phyloP scores from a whole-genome alignment of 331 rosid genomes.

The Spiraea crenata region DNA sequence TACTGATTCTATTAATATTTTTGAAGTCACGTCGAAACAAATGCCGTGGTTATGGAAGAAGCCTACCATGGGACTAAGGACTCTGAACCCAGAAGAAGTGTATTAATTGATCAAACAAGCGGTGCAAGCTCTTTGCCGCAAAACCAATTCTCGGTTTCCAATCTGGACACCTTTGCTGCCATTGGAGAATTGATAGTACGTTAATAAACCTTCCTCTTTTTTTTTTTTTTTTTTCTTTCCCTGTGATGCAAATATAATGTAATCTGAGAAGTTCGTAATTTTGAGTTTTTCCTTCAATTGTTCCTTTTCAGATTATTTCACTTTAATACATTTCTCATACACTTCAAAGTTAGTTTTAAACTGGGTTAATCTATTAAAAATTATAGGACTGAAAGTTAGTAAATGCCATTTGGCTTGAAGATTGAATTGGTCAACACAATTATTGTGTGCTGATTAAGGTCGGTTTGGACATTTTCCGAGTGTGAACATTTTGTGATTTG shows the following conservation, averaged over 20 bases:
- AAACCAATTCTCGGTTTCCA: too few relatives aligned
- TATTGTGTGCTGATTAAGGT: background rate
- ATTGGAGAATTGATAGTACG: too few relatives aligned
- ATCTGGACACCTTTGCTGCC: too few relatives aligned
- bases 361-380: too few relatives aligned
- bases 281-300: too few relatives aligned
- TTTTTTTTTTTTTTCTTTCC: too few relatives aligned
- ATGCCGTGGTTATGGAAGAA: slow-evolving; percentile 15
- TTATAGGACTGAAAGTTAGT: background rate
- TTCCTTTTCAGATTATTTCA: too few relatives aligned
- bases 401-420: background rate
- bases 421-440: background rate
- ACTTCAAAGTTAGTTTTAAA: too few relatives aligned
- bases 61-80: slow-evolving; percentile 13
- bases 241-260: too few relatives aligned
- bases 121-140: slow-evolving; percentile 34
- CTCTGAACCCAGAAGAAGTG: slow-evolving; percentile 24
- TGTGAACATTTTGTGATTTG: background rate
- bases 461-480: background rate
- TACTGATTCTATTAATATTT: slow-evolving; percentile 1
- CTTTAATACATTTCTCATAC: too few relatives aligned
- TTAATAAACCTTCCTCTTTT: too few relatives aligned
- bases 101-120: slow-evolving; percentile 26
- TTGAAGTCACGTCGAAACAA: slow-evolving; percentile 17
- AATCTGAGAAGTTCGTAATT: too few relatives aligned